phyloP scores from a whole-genome alignment of 768 basidiomycete genomes.

The Rubroboletus pulcherrimus region DNA sequence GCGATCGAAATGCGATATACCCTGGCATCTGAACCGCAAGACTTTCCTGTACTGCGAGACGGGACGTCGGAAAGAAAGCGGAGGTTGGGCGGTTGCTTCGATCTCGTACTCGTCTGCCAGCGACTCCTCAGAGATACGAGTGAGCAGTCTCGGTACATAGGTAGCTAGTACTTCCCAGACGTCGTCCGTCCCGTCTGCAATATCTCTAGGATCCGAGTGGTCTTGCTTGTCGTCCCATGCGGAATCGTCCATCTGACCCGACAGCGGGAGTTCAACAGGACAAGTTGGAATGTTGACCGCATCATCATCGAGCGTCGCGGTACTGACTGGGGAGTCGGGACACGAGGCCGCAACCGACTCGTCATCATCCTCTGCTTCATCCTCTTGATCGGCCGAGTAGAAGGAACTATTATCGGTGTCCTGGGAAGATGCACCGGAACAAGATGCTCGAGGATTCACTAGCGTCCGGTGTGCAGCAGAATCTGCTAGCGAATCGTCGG shows the following conservation, averaged over 20 bases:
- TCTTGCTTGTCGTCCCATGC: not conserved
- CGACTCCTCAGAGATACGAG: constrained; percentile 8
- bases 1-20: not conserved
- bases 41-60: not conserved
- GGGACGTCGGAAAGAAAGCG: not conserved
- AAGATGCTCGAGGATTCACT: not conserved
- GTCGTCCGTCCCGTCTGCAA: not conserved
- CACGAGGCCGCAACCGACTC: not conserved
- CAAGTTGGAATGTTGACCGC: not conserved
- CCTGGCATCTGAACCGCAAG: not conserved
- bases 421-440: not conserved
- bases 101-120: constrained; percentile 1
- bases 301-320: not conserved
- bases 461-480: not conserved
- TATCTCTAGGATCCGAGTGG: too few relatives aligned
- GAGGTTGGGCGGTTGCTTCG: not conserved
- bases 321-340: not conserved
- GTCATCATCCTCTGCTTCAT: not conserved
- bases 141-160: constrained; percentile 4
- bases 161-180: constrained; percentile 1
- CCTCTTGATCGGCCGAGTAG: constrained; percentile 8
- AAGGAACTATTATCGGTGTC: not conserved
- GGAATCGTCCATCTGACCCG: not conserved
- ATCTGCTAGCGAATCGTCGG: constrained; percentile 5
- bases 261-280: not conserved